These are phyloP conservation scores for Yamadazyma jaroonii DNA, from an alignment of 1,139 yeast genomes.

Conservation along the genomic window DNA sequence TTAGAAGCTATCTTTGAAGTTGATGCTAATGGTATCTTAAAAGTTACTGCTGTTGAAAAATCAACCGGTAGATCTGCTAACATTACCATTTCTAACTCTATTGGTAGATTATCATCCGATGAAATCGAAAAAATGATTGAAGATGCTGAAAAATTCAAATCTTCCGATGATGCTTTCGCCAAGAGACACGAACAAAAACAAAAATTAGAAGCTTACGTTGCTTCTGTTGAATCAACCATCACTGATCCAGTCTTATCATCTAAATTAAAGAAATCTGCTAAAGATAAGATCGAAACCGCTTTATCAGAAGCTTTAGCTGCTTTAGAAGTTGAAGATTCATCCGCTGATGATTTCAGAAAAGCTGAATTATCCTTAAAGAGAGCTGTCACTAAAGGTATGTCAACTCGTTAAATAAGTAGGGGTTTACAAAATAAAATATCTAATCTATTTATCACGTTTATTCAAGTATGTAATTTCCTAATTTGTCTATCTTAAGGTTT, in stretches of 20 bases:
- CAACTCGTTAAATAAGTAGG: constrained; percentile 74
- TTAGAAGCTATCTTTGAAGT: constrained; percentile 93
- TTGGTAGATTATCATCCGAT: constrained; percentile 96
- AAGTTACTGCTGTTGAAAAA: constrained; percentile 99
- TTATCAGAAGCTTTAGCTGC: constrained; percentile 98
- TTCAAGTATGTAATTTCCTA: constrained; percentile 76
- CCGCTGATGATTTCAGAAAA: constrained; percentile 98
- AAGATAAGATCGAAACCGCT: constrained; percentile 98
- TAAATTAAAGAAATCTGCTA: constrained; percentile 96
- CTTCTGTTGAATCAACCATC: constrained; percentile 94
- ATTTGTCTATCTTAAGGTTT: constrained; percentile 69
- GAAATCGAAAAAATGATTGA: constrained; percentile 98
- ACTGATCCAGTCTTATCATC: constrained; percentile 98
- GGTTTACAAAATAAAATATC: constrained; percentile 3
- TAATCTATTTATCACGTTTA: constrained; percentile 1
- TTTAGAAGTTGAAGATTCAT: constrained; percentile 92
- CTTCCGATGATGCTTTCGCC: constrained; percentile 98
- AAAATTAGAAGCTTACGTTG: constrained; percentile 98
- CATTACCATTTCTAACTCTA: constrained; percentile 99
- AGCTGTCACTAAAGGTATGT: constrained; percentile 99
- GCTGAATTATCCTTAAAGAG: constrained; percentile 99
- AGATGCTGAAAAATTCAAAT: constrained; percentile 99
- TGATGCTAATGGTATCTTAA: constrained; percentile 94
- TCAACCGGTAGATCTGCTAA: constrained; percentile 99
- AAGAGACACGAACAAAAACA: constrained; percentile 99